Percentiles rank a stretch among this genome's conserved stretches.
Evolutionary conservation across 139 green algal species (phyloP).

Genomic region (Chlorella sp.): DNA sequence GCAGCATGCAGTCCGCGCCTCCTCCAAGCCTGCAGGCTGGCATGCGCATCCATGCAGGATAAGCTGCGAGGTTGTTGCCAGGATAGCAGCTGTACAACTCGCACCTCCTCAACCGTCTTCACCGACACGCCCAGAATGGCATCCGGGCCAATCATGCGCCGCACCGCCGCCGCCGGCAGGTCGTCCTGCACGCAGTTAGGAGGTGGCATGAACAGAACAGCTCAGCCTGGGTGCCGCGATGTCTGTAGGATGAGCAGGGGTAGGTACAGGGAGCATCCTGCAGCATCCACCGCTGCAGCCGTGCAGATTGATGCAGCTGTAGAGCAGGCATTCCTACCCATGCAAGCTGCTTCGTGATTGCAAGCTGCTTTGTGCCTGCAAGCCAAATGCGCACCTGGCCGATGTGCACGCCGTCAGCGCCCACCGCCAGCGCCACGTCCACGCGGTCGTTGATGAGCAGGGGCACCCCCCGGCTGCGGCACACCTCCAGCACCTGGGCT

Average conservation of each 20-base stretch:
- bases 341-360: not conserved
- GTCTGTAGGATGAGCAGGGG: not conserved
- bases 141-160: slow-evolving; percentile 69
- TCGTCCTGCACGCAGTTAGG: slow-evolving; percentile 66
- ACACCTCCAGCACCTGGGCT: slow-evolving; percentile 54
- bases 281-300: not conserved
- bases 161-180: slow-evolving; percentile 65
- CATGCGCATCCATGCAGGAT: too few species aligned
- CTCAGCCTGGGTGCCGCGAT: not conserved
- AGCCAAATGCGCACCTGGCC: not conserved
- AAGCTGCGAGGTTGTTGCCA: too few species aligned
- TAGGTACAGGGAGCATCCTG: not conserved
- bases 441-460: slow-evolving; percentile 96
- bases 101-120: slow-evolving; percentile 68
- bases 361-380: too few species aligned
- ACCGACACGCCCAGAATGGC: slow-evolving; percentile 88
- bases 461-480: slow-evolving; percentile 63
- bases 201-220: not conserved
- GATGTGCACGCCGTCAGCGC: slow-evolving; percentile 28
- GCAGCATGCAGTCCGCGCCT: too few species aligned
- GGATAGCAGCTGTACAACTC: not conserved
- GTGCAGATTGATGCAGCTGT: too few species aligned
- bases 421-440: slow-evolving; percentile 88
- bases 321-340: not conserved
- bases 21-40: too few species aligned